Conservation (phyloP, 116 monocot genomes). For the Cymodocea nodosa region DNA sequence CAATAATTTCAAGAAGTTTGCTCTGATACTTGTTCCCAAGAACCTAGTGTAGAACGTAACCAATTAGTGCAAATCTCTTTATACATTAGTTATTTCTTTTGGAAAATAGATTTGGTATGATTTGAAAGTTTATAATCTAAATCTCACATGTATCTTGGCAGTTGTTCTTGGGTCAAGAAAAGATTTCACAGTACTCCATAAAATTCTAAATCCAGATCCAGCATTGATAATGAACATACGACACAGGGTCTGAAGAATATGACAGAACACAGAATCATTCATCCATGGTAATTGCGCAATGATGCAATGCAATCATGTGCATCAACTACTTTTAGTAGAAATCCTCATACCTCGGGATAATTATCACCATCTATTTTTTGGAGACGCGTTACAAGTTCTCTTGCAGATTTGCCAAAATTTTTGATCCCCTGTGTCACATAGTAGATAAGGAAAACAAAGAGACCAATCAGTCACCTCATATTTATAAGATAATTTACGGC, state of each 20-base stretch:
- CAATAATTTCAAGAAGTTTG: conserved; percentile 40
- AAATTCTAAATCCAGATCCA: conserved; percentile 60
- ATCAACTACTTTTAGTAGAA: not conserved
- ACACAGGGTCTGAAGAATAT: conserved; percentile 33
- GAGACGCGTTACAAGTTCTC: conserved; percentile 43
- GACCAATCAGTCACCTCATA: not conserved
- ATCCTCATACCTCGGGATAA: conserved; percentile 45
- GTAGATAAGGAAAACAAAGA: not conserved
- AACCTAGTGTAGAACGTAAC: conserved; percentile 12
- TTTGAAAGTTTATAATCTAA: not conserved
- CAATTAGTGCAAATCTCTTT: too few relatives aligned
- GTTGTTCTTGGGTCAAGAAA: conserved; percentile 79
- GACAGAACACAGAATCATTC: not conserved
- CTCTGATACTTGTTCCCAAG: conserved; percentile 38
- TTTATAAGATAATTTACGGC: not conserved
- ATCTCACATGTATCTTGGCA: conserved; percentile 56
- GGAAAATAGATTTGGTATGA: too few relatives aligned
- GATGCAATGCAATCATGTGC: not conserved
- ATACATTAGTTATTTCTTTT: too few relatives aligned
- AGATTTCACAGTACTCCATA: conserved; percentile 70
- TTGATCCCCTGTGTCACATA: conserved; percentile 32
- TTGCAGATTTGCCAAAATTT: conserved; percentile 58
- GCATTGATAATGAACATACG: conserved; percentile 90
- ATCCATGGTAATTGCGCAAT: not conserved
- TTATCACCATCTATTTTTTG: conserved; percentile 72